These are phyloP conservation scores for Trichoderma pleuroti DNA, from an alignment of 2,329 filamentous ascomycete genomes.

Conservation along the genomic window DNA sequence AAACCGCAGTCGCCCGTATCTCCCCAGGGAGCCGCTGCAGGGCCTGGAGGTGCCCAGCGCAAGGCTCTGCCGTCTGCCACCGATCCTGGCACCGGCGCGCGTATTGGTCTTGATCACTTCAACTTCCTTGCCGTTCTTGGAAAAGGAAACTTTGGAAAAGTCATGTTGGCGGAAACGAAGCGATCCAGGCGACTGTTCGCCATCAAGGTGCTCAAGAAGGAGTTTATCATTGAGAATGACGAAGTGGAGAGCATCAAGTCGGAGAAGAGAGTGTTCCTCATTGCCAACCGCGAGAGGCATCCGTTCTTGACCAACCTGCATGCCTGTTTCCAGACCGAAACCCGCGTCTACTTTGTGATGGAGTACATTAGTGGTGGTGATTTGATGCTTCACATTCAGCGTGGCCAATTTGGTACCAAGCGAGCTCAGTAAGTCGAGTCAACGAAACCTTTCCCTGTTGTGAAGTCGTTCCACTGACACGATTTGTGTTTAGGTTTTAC, in stretches of 20 bases:
- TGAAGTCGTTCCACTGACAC: not conserved
- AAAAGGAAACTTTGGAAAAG: slow-evolving; percentile 99
- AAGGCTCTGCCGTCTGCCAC: slow-evolving; percentile 70
- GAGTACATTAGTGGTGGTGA: slow-evolving; percentile 98
- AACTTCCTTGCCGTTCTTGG: slow-evolving; percentile 97
- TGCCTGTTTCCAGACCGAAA: slow-evolving; percentile 98
- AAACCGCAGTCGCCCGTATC: slow-evolving; percentile 40
- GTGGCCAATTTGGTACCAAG: slow-evolving; percentile 92
- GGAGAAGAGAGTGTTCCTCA: slow-evolving; percentile 94
- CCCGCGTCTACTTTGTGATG: slow-evolving; percentile 98
- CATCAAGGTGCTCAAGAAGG: slow-evolving; percentile 99
- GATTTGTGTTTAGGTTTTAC: slow-evolving; percentile 65
- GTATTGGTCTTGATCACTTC: slow-evolving; percentile 96
- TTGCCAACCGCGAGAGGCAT: slow-evolving; percentile 95
- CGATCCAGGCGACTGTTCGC: slow-evolving; percentile 87
- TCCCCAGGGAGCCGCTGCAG: slow-evolving; percentile 27
- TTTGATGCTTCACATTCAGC: slow-evolving; percentile 97
- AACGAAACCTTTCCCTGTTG: not conserved
- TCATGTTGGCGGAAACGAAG: slow-evolving; percentile 99
- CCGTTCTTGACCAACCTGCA: slow-evolving; percentile 94
- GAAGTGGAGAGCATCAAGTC: slow-evolving; percentile 97
- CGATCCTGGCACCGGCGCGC: slow-evolving; percentile 68
- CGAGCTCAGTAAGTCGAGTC: slow-evolving; percentile 76
- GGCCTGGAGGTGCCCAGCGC: slow-evolving; percentile 26
- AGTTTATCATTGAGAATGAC: slow-evolving; percentile 99